Evolutionary conservation across 2,329 filamentous ascomycete genomes (phyloP).

Genomic region (Xylaria sp.): DNA sequence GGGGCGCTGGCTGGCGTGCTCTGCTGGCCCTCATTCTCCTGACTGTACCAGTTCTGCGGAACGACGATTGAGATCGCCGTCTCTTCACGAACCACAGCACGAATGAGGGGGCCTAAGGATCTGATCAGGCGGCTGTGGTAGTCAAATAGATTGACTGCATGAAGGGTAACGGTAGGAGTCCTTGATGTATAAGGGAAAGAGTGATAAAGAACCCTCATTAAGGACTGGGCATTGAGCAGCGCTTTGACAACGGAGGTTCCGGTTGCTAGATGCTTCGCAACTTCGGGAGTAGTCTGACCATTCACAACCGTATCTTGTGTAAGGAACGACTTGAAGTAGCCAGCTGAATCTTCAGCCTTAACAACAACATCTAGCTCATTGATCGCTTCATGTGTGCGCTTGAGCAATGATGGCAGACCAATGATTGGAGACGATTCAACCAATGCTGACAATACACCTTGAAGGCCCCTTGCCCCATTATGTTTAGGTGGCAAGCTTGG

Average conservation of each 20-base stretch:
- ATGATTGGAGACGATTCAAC: constrained; percentile 76
- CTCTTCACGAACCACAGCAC: constrained; percentile 79
- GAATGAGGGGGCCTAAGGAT: constrained; percentile 70
- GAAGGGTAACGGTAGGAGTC: constrained; percentile 60
- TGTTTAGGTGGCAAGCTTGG: constrained; percentile 74
- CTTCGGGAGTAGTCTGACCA: constrained; percentile 31
- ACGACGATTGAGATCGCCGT: constrained; percentile 68
- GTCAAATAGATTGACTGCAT: constrained; percentile 76
- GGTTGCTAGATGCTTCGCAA: constrained; percentile 43
- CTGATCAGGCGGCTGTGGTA: constrained; percentile 71
- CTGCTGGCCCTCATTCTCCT: constrained; percentile 20
- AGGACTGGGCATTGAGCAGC: constrained; percentile 68
- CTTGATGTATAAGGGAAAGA: constrained; percentile 68
- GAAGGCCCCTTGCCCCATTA: constrained; percentile 64
- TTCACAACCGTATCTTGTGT: constrained; percentile 33
- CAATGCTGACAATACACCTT: constrained; percentile 68
- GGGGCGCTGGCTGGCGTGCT: constrained; percentile 7
- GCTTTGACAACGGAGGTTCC: constrained; percentile 78
- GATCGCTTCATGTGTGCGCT: constrained; percentile 65
- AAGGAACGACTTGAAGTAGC: constrained; percentile 69
- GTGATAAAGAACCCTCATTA: constrained; percentile 69
- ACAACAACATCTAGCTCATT: constrained; percentile 63
- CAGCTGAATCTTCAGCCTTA: constrained; percentile 42
- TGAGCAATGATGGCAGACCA: constrained; percentile 74
- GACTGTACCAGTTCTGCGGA: constrained; percentile 58